Conservation (phyloP, 805 yeast genomes). For the Nakazawaea holstii region DNA sequence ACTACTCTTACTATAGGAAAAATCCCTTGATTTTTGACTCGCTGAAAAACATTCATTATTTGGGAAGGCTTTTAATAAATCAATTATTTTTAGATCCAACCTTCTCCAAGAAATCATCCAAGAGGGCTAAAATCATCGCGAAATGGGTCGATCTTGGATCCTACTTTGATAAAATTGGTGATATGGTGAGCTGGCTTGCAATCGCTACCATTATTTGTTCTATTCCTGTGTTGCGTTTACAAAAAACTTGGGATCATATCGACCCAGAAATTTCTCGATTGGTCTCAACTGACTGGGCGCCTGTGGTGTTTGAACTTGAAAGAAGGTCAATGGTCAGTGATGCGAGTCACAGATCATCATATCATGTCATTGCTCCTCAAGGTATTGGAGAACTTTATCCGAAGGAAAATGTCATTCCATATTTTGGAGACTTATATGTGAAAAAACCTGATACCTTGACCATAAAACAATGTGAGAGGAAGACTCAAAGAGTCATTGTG, state of each 20-base stretch:
- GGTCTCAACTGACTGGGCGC: conserved; percentile 83
- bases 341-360: conserved; percentile 51
- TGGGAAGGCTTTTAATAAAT: conserved; percentile 62
- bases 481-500: conserved; percentile 61
- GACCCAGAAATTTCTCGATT: conserved; percentile 52
- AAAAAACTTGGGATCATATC: conserved; percentile 70
- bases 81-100: conserved; percentile 60
- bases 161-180: conserved; percentile 71
- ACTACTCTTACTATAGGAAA: conserved; percentile 37
- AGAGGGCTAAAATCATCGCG: conserved; percentile 60
- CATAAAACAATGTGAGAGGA: conserved; percentile 54
- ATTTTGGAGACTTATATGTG: conserved; percentile 80
- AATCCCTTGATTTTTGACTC: conserved; percentile 80
- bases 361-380: conserved; percentile 79
- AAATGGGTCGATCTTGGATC: conserved; percentile 88
- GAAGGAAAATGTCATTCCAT: conserved; percentile 77
- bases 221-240: conserved; percentile 70
- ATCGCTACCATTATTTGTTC: conserved; percentile 80
- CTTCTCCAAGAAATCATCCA: conserved; percentile 26
- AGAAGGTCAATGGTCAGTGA: conserved; percentile 61
- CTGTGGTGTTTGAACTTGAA: conserved; percentile 84
- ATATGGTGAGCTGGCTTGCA: conserved; percentile 93
- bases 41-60: conserved; percentile 61
- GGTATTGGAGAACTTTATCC: conserved; percentile 77
- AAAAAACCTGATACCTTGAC: conserved; percentile 33